Evolutionary conservation across 2,329 filamentous ascomycete species (phyloP), one percentile per base, ranked within the genome.

Genomic region (Salinomyces thailandicus): DNA sequence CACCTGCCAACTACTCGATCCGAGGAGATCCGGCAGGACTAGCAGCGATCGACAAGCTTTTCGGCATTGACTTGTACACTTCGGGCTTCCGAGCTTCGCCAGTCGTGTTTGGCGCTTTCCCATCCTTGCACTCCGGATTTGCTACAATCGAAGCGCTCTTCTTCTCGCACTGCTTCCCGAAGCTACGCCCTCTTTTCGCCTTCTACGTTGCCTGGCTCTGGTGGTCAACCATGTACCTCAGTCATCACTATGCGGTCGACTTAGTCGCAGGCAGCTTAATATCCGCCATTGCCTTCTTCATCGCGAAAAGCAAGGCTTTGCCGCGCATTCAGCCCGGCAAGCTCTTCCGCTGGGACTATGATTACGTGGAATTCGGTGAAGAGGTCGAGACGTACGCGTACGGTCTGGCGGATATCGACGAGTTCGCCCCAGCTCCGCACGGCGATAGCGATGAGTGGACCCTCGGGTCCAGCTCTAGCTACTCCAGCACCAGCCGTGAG

Each of bases 191-290:
- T 9, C 63, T 91, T 36, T 93, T 93, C 62, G 73, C 87, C 45
- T 70, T 74, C 46, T 96, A 95, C 62, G 81, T 82, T 30, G 73
- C 82, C 57, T 95, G 89, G 89, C 79, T 95, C 53, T 95, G 86
- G 84, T 96, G 89, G 86, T 83, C 87, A 9, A 96, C 89, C 49
- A 94, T 96, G 85, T 95, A 96, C 58, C 75, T 96, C 35, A 93
- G 85, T 54, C 89, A 96, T 63, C 89, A 96, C 66, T 96, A 96
- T 58, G 89, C 87, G 19, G 82, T 96, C 27, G 89, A 96, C 60
- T 70, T 96, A 34, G 85, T 95, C 17, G 85, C 75, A 22, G 89
- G 89, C 49, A 85, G 81, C 57, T 68, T 94, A 34, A 45, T 44
- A 33, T 52, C 47, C 56, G 61, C 65, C 41, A 68, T 81, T 34